A percentile compares a stretch with the other conserved stretches of the same genome.
phyloP scores from a whole-genome alignment of 805 yeast genomes.

The Saccharomycopsis fermentans region DNA sequence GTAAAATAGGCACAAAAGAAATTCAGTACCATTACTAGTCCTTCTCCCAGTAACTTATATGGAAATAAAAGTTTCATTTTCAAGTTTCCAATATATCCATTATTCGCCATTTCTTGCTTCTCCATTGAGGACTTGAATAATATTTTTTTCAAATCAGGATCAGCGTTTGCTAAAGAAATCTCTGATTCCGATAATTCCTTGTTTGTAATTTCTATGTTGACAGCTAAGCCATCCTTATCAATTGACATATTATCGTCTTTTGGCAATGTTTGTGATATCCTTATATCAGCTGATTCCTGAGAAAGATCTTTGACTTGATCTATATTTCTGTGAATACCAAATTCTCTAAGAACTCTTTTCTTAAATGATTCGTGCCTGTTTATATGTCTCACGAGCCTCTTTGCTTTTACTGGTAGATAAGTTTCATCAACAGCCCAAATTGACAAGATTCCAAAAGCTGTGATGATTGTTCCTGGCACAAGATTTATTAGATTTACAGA shows the following conservation, averaged over 20 bases:
- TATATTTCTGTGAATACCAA: background rate
- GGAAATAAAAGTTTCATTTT: constrained; percentile 3
- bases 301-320: background rate
- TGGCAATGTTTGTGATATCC: background rate
- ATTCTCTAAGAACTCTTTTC: constrained; percentile 2
- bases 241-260: background rate
- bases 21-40: constrained; percentile 4
- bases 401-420: constrained; percentile 10
- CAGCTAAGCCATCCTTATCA: background rate
- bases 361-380: constrained; percentile 4
- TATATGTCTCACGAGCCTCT: constrained; percentile 4
- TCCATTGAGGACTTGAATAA: background rate
- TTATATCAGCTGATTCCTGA: background rate
- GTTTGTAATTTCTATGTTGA: background rate
- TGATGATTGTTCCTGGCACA: constrained; percentile 12
- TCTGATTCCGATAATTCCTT: background rate
- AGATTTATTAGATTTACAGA: constrained; percentile 3
- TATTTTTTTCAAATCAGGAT: background rate
- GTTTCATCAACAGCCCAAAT: constrained; percentile 11
- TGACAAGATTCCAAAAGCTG: constrained; percentile 5
- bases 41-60: constrained; percentile 7
- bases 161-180: background rate
- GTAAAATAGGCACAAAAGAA: constrained; percentile 8
- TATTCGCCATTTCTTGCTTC: background rate
- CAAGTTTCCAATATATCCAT: constrained; percentile 3